A percentile compares a stretch with the other conserved stretches of the same genome.
Conservation (phyloP, 1,284 basidiomycete genomes). For the Malassezia furfur region DNA sequence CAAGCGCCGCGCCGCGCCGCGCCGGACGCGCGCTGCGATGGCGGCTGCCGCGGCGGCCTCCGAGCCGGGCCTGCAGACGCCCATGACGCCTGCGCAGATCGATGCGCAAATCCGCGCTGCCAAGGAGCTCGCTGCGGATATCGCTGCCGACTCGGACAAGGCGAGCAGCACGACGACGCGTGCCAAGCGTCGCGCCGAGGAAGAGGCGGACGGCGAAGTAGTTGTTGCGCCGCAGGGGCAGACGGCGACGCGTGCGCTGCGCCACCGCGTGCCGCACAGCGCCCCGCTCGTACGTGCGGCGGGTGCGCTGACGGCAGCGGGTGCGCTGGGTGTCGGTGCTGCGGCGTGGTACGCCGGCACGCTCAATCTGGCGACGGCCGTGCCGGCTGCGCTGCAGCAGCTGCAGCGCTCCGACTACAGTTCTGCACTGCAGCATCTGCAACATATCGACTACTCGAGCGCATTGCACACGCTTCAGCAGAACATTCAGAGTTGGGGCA, state of each 20-base stretch:
- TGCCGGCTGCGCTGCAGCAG: conserved; percentile 8
- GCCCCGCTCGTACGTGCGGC: conserved; percentile 32
- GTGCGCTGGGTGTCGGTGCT: conserved; percentile 38
- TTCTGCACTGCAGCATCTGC: conserved; percentile 23
- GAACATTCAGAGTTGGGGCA: conserved; percentile 31
- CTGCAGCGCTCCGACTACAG: conserved; percentile 21
- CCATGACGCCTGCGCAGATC: conserved; percentile 33
- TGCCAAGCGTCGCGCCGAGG: conserved; percentile 26
- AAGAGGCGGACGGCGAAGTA: conserved; percentile 29
- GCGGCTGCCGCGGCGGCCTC: conserved; percentile 14
- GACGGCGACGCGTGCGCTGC: conserved; percentile 7
- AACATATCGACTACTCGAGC: conserved; percentile 21
- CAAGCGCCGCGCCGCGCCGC: conserved; percentile 5
- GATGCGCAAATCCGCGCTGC: conserved; percentile 39
- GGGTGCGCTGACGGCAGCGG: conserved; percentile 35
- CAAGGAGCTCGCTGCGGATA: conserved; percentile 35
- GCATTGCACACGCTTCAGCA: conserved; percentile 32
- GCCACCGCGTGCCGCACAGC: conserved; percentile 15
- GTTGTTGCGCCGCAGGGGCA: conserved; percentile 17
- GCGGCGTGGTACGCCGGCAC: conserved; percentile 39
- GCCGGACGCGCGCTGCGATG: conserved; percentile 4
- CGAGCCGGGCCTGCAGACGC: conserved; percentile 24
- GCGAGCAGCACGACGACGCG: conserved; percentile 24
- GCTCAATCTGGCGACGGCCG: conserved; percentile 6
- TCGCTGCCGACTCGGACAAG: conserved; percentile 17